Conservation (phyloP, 2,329 filamentous ascomycete species). For the Rutstroemia sp. region DNA sequence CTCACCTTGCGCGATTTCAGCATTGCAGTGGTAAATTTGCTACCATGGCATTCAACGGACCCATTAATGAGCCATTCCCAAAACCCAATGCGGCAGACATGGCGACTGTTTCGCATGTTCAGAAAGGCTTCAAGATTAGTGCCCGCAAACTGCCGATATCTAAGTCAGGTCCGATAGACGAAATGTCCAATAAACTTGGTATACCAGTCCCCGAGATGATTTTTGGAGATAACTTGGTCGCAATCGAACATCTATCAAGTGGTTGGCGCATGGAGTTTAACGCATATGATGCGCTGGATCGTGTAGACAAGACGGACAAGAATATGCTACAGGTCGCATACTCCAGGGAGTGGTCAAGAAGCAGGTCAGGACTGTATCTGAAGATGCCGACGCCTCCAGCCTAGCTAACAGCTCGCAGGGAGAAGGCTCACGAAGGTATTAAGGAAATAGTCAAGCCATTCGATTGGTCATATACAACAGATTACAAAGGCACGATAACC, state of each 20-base stretch:
- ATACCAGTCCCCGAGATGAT: slow-evolving; percentile 98
- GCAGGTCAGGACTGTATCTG: slow-evolving; percentile 13
- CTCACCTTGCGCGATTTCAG: too few species aligned
- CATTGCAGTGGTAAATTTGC: too few species aligned
- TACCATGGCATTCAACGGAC: slow-evolving; percentile 27
- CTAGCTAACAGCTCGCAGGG: slow-evolving; percentile 38
- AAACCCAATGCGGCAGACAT: slow-evolving; percentile 40
- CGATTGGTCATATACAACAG: slow-evolving; percentile 95
- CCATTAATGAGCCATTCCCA: slow-evolving; percentile 46
- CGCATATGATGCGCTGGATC: slow-evolving; percentile 79
- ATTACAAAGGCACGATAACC: slow-evolving; percentile 67
- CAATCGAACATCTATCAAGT: slow-evolving; percentile 64
- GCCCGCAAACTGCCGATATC: slow-evolving; percentile 92
- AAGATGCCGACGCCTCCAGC: too few species aligned
- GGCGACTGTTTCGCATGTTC: slow-evolving; percentile 49
- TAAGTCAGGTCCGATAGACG: slow-evolving; percentile 83
- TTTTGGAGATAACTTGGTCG: slow-evolving; percentile 87
- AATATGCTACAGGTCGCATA: slow-evolving; percentile 92
- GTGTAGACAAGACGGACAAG: slow-evolving; percentile 86
- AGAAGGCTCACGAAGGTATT: slow-evolving; percentile 76
- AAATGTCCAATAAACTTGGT: slow-evolving; percentile 67
- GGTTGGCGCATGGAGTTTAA: slow-evolving; percentile 77
- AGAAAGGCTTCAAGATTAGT: slow-evolving; percentile 65
- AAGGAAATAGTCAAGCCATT: slow-evolving; percentile 92
- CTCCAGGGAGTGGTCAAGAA: slow-evolving; percentile 73